Evolutionary conservation across 108 stramenopile genomes (phyloP).

Genomic region (Pelagomonas calceolata): DNA sequence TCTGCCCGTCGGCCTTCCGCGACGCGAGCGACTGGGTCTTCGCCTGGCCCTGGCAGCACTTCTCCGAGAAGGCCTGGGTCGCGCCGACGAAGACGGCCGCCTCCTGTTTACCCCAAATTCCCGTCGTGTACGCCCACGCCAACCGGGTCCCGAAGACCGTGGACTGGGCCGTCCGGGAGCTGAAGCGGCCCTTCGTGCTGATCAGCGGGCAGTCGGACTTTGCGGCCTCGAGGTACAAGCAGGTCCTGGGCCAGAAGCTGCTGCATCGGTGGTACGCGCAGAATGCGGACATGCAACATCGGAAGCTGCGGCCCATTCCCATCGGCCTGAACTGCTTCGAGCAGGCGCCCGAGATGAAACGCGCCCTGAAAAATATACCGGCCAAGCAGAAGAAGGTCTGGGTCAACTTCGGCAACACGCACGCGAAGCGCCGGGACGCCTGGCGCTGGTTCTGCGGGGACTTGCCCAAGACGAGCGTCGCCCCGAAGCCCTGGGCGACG

Average conservation of each 20-base stretch:
- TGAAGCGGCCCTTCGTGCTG: not conserved
- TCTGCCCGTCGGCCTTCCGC: not conserved
- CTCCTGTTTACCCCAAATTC: not conserved
- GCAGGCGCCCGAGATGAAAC: not conserved
- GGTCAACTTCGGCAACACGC: not conserved
- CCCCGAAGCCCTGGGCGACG: not conserved
- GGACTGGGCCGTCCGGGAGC: not conserved
- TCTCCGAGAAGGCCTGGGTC: not conserved
- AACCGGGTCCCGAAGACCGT: not conserved
- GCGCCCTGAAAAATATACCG: too few species aligned
- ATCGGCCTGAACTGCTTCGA: slow-evolving; percentile 2
- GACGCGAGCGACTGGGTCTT: not conserved
- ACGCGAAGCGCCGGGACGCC: not conserved
- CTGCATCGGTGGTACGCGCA: not conserved
- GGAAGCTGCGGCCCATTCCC: not conserved
- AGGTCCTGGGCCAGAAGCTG: not conserved
- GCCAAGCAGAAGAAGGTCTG: not conserved
- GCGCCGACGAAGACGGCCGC: not conserved
- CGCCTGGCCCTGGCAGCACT: not conserved
- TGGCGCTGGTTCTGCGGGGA: not conserved
- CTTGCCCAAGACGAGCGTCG: not conserved
- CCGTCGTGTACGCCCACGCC: not conserved
- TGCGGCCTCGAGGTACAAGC: not conserved
- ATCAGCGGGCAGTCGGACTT: not conserved
- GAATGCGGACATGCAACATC: not conserved